A percentile compares a stretch with the other conserved stretches of the same genome.
Evolutionary conservation across 164 flowering plant species (phyloP).

Genomic region (Paratinospora sagittata): DNA sequence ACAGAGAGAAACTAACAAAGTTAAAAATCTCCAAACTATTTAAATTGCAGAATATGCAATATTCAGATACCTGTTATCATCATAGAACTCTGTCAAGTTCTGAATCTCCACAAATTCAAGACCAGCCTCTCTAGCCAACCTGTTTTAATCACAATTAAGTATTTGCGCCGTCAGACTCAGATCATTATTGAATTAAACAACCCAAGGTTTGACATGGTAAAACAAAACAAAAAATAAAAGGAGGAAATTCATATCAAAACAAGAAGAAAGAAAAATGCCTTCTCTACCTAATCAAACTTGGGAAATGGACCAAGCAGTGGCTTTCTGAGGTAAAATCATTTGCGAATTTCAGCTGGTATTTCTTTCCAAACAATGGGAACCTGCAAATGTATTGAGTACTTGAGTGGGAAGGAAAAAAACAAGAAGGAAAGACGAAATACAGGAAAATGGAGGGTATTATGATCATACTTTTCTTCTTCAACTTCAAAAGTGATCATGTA

Average conservation of each 20-base stretch:
- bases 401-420: neutral
- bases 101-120: constrained; percentile 93
- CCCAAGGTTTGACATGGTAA: neutral
- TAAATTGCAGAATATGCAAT: neutral
- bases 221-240: neutral
- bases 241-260: neutral
- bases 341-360: constrained; percentile 79
- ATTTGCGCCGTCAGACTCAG: constrained; percentile 3
- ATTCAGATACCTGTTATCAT: constrained; percentile 78
- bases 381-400: constrained; percentile 34
- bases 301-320: constrained; percentile 93
- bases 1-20: neutral
- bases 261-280: neutral
- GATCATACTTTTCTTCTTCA: constrained; percentile 88
- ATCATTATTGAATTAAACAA: neutral
- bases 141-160: constrained; percentile 22
- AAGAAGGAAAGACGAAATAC: constrained; percentile 1
- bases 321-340: constrained; percentile 69
- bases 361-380: constrained; percentile 93
- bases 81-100: constrained; percentile 88
- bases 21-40: neutral
- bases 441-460: neutral
- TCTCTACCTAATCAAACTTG: constrained; percentile 89
- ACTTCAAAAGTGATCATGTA: constrained; percentile 94
- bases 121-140: constrained; percentile 97